Evolutionary conservation across 2,329 filamentous ascomycete genomes (phyloP).

Genomic region (Aspergillus felis): DNA sequence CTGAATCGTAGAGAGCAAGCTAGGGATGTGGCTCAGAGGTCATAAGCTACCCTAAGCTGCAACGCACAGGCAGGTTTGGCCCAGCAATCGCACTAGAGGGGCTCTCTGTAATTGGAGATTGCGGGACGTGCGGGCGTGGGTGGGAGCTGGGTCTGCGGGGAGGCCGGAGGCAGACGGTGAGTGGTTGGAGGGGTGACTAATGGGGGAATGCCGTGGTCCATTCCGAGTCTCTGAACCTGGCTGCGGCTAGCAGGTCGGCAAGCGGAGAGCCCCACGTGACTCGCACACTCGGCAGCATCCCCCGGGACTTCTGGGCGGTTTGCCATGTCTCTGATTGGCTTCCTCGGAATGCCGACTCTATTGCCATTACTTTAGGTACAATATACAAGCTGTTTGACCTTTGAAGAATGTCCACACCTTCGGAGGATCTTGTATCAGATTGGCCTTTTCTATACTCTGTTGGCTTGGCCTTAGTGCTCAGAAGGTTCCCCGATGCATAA

Average conservation of each 20-base stretch:
- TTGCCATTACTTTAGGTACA: not conserved
- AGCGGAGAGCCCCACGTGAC: slow-evolving; percentile 29
- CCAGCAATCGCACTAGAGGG: slow-evolving; percentile 3
- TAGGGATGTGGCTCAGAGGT: not conserved
- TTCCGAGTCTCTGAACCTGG: slow-evolving; percentile 17
- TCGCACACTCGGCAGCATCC: slow-evolving; percentile 12
- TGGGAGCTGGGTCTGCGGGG: slow-evolving; percentile 10
- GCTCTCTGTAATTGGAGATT: not conserved
- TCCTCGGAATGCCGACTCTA: not conserved
- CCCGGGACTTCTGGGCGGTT: slow-evolving; percentile 20
- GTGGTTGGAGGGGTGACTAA: not conserved
- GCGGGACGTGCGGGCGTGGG: slow-evolving; percentile 1
- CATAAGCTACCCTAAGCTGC: not conserved
- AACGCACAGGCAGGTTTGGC: not conserved
- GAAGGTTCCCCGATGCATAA: not conserved
- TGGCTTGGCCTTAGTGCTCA: not conserved
- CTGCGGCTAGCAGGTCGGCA: slow-evolving; percentile 27
- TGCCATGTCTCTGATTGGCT: slow-evolving; percentile 5
- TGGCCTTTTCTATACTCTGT: not conserved
- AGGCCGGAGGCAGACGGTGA: not conserved
- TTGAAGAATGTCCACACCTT: not conserved
- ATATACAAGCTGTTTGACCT: not conserved
- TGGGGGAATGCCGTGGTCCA: slow-evolving; percentile 23
- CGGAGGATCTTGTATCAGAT: not conserved
- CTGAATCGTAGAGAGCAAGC: slow-evolving; percentile 20